A percentile compares a stretch with the other conserved stretches of the same genome.
Conservation (phyloP, 257 asterid genomes). For the Echium plantagineum region DNA sequence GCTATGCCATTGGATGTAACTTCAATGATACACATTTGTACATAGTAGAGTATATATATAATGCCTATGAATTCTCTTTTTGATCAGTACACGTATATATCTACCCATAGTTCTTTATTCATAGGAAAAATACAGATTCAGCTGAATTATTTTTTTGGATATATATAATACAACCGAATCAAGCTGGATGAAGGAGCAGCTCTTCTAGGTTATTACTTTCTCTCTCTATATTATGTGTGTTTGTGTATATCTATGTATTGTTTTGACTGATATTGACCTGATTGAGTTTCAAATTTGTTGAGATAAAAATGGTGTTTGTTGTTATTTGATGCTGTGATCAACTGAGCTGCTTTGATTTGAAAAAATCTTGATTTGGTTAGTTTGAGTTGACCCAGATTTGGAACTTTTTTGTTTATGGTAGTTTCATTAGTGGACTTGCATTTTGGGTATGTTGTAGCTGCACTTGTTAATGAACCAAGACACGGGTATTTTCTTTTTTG, state of each 20-base stretch:
- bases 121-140: too few species aligned
- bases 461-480: conserved; percentile 3
- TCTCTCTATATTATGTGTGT: conserved; percentile 1
- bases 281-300: neutral
- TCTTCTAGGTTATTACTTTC: neutral
- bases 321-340: neutral
- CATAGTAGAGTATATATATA: too few species aligned
- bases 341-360: neutral
- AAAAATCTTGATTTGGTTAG: conserved; percentile 4
- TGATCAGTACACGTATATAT: too few species aligned
- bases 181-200: neutral
- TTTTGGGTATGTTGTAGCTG: neutral
- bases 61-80: too few species aligned
- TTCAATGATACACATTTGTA: too few species aligned
- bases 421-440: neutral
- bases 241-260: neutral
- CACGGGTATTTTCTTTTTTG: neutral
- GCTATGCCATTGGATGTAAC: too few species aligned
- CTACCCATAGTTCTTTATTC: too few species aligned
- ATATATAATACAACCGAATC: neutral
- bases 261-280: neutral
- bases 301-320: neutral
- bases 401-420: conserved; percentile 10
- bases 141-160: too few species aligned
- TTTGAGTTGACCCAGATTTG: conserved; percentile 12